Conservation (phyloP, 2,329 filamentous ascomycete genomes). For the Fusarium buxicola region DNA sequence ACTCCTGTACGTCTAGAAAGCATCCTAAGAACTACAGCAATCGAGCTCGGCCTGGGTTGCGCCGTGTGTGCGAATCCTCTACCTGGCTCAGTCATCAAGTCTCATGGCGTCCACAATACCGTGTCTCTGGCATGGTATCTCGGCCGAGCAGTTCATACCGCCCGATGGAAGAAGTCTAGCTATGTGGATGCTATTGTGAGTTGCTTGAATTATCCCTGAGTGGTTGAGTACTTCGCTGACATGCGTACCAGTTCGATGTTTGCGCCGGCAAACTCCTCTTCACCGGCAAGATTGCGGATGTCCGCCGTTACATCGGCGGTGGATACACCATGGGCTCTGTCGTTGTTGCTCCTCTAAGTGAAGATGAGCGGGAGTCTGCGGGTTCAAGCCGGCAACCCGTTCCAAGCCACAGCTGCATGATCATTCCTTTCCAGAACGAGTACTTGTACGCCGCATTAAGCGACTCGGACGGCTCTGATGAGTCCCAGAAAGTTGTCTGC, state of each 20-base stretch:
- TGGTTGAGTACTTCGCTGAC: background rate
- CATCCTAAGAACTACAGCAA: slow-evolving; percentile 51
- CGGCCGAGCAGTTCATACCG: slow-evolving; percentile 58
- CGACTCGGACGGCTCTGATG: slow-evolving; percentile 47
- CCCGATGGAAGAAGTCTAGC: slow-evolving; percentile 40
- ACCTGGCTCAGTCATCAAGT: slow-evolving; percentile 49
- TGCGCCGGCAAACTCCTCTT: slow-evolving; percentile 53
- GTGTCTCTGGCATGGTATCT: slow-evolving; percentile 65
- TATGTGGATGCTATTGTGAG: slow-evolving; percentile 44
- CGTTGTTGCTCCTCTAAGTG: slow-evolving; percentile 48
- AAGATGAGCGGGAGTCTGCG: slow-evolving; percentile 47
- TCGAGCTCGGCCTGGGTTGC: slow-evolving; percentile 55
- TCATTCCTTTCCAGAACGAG: slow-evolving; percentile 58
- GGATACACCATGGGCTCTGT: slow-evolving; percentile 57
- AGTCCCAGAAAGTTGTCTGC: slow-evolving; percentile 48
- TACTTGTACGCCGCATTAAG: slow-evolving; percentile 53
- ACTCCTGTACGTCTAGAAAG: slow-evolving; percentile 51
- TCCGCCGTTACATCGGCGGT: slow-evolving; percentile 52
- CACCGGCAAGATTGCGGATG: slow-evolving; percentile 55
- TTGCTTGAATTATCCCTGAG: rapidly evolving
- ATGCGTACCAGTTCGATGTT: slow-evolving; percentile 38
- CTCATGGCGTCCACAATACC: slow-evolving; percentile 55
- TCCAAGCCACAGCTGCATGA: slow-evolving; percentile 47
- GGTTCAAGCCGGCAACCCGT: slow-evolving; percentile 22
- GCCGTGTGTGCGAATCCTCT: slow-evolving; percentile 52